Base-by-base conservation (phyloP, 495 filamentous ascomycete species). In the Chlorociboria aeruginascens region DNA sequence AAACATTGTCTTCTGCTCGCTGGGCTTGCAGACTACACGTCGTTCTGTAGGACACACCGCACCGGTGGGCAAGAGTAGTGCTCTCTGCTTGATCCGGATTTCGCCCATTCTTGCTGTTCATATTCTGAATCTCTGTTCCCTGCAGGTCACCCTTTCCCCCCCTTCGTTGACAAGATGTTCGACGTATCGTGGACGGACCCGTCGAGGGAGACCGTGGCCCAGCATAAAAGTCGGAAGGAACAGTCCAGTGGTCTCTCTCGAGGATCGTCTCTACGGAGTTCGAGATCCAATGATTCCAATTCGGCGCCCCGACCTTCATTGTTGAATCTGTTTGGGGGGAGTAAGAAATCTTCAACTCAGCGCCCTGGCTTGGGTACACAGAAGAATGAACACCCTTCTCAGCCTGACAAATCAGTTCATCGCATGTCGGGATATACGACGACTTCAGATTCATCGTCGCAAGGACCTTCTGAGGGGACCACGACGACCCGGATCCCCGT, bases 171-270 rank as follows among this genome's bases (percentile, higher is more conserved):
- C 20, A 25, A 25, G 7, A 76, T 76, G 73, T 76, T 73, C 45
- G 71, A 74, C 46, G 67, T 72, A 38, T 57, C 70, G 46, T 76
- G 71, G 71, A 60, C 63, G 6, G 72, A 74, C 44, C 63, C 66
- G 25, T 58, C 59, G 13, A 45, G 56, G 45, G 72, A 74, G 58
- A 61, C 59, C 4, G 62, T 76, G 42, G 72, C 62, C 3, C 52
- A 66, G 28, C 62, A 68, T 31, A 60, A 54, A 35, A 50, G 6
- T 40, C 46, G 52, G 17, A 54, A 55, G 37, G 56, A 55, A 9
- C 17, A 20, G 30, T 9, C 35, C 10, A 51, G 33, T 31, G 13
- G 29, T 11, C 10, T 39, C 8, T 59, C 56, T 16, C 35, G 46
- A 40, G 38, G 38, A 25, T 56, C 56, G n/a, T 59, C 56, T 8